phyloP scores from a whole-genome alignment of 164 flowering plant species.

The Sedum album region DNA sequence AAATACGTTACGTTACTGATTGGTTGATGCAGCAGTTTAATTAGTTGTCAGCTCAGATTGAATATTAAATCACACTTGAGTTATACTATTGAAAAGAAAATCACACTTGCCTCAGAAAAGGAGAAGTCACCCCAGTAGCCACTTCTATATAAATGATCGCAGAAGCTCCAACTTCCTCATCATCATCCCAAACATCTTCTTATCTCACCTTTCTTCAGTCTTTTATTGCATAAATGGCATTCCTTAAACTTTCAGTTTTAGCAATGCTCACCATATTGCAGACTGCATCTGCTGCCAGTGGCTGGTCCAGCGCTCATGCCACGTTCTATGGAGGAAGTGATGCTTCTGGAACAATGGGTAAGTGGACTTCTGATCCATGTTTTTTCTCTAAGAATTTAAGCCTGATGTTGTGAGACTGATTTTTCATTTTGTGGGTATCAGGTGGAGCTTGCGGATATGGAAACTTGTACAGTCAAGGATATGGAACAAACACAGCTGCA shows the following conservation, averaged over 20 bases:
- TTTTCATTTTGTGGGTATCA: neutral
- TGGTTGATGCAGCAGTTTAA: neutral
- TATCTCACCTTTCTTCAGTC: neutral
- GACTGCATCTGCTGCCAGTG: constrained; percentile 12
- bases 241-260: constrained; percentile 12
- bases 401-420: neutral
- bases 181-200: constrained; percentile 9
- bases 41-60: neutral
- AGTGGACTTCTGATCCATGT: neutral
- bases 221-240: constrained; percentile 13
- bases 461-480: constrained; percentile 20
- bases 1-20: neutral
- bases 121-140: neutral
- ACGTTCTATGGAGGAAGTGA: constrained; percentile 30
- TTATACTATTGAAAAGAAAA: neutral
- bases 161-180: constrained; percentile 11
- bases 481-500: constrained; percentile 19
- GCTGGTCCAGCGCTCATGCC: constrained; percentile 26
- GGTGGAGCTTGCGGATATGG: constrained; percentile 21
- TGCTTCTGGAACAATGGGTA: constrained; percentile 33
- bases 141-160: neutral
- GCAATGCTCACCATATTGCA: constrained; percentile 10
- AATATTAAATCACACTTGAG: neutral
- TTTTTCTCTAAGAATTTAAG: neutral
- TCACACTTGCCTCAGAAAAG: neutral